Base-by-base conservation (phyloP, 2,329 filamentous ascomycete species). In the Penicillium sp. region DNA sequence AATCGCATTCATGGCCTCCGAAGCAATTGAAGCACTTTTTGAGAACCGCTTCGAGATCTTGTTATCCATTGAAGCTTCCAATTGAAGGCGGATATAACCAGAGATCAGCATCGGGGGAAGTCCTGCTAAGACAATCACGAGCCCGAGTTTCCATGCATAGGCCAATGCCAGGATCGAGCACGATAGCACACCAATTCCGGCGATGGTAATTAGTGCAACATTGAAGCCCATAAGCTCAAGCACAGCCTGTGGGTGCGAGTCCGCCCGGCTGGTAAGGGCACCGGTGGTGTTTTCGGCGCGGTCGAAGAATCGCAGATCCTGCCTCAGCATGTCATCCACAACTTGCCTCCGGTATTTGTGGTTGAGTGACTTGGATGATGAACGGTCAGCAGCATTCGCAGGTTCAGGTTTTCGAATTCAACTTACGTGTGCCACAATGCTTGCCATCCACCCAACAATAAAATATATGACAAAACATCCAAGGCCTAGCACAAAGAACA, bases 121-220 rank as follows among this genome's bases (percentile, higher is more conserved):
- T 3, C 76, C 77, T 10, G 75, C 79, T 34, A 80, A 73, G 0
- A 77, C 67, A 1, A 80, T 67, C 0, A 79, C 76, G 0, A 83
- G 69, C 0, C 78, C 79, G 1, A 83, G 70, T 49, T 80, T 81
- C 78, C 78, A 84, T 0, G 77, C 77, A 44, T 72, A 72, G 2
- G 66, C 73, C 6, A 84, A 68, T 4, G 76, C 76, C 1, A 84
- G 65, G 8, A 79, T 68, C 13, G 73, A 72, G 56, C 75, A 79
- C 1, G 77, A 74, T 1, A 81, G 8, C 0, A 83, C 58, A 38
- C 77, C 82, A 47, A 79, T 66, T 1, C 77, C 47, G 43, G 77
- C 74, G 56, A 80, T 74, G n/a, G 79, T 53, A 11, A 84, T 73
- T 2, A 83, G 62, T 1, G 72, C 72, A 8, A 81, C 51, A 55